A percentile compares a stretch with the other conserved stretches of the same genome.
Conservation (phyloP, 805 yeast genomes). For the Yarrowia sp. region DNA sequence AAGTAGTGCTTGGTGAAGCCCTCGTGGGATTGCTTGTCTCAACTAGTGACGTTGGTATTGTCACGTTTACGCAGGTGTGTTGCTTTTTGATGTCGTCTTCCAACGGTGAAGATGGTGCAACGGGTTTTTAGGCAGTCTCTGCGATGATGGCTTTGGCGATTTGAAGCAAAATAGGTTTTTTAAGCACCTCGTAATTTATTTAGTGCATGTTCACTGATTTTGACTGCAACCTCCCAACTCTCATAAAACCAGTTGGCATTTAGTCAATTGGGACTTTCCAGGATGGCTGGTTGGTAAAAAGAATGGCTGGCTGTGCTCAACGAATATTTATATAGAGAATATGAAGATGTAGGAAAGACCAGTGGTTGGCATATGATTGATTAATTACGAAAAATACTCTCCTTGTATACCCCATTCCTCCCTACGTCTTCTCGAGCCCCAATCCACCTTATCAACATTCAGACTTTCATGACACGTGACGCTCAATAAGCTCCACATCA, state of each 20-base stretch:
- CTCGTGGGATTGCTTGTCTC: background rate
- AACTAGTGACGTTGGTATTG: too few species aligned
- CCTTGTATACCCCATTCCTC: too few species aligned
- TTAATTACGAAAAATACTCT: too few species aligned
- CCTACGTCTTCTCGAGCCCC: background rate
- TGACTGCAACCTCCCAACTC: background rate
- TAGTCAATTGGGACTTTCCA: background rate
- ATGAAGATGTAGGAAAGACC: background rate
- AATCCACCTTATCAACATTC: background rate
- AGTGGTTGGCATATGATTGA: too few species aligned
- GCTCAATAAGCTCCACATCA: conserved; percentile 22
- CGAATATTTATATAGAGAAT: too few species aligned
- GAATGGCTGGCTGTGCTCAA: too few species aligned
- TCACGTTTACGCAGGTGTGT: background rate
- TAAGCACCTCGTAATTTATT: background rate
- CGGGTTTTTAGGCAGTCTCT: background rate
- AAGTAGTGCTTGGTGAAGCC: background rate
- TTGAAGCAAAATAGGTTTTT: background rate
- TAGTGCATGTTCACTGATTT: background rate
- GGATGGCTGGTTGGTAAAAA: background rate
- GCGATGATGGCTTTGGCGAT: background rate
- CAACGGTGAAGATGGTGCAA: background rate
- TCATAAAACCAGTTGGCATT: background rate
- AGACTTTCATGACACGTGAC: conserved; percentile 1
- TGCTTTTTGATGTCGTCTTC: background rate